phyloP scores from a whole-genome alignment of 164 flowering plant genomes.

The Piper longum region DNA sequence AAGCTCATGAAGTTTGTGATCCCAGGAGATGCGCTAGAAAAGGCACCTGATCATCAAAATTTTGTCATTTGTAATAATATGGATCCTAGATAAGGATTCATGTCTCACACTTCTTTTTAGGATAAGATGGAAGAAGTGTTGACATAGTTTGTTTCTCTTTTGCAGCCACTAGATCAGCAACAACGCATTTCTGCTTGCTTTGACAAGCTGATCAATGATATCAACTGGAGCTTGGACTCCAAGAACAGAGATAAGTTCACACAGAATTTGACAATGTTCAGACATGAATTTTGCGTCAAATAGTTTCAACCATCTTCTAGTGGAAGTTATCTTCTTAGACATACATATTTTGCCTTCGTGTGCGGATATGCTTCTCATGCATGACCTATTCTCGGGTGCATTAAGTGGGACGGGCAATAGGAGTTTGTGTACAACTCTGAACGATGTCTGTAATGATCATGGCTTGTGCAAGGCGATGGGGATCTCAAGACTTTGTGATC shows the following conservation, averaged over 20 bases:
- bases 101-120: too few species aligned
- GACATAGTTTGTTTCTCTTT: not conserved
- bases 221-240: constrained; percentile 65
- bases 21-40: too few species aligned
- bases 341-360: not conserved
- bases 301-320: constrained; percentile 9
- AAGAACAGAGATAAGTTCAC: constrained; percentile 95
- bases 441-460: too few species aligned
- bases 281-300: constrained; percentile 84
- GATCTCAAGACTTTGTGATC: not conserved
- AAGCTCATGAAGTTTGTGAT: too few species aligned
- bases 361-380: not conserved
- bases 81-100: too few species aligned
- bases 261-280: constrained; percentile 74
- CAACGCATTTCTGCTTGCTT: constrained; percentile 71
- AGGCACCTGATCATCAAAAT: too few species aligned
- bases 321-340: not conserved
- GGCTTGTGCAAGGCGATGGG: not conserved
- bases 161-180: constrained; percentile 82
- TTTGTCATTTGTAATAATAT: too few species aligned
- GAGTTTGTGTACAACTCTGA: not conserved
- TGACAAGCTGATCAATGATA: constrained; percentile 86
- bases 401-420: not conserved
- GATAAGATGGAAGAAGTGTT: too few species aligned
- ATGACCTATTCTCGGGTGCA: not conserved